Base-by-base conservation (phyloP, 108 stramenopile genomes). In the Stephanodiscus triporus region DNA sequence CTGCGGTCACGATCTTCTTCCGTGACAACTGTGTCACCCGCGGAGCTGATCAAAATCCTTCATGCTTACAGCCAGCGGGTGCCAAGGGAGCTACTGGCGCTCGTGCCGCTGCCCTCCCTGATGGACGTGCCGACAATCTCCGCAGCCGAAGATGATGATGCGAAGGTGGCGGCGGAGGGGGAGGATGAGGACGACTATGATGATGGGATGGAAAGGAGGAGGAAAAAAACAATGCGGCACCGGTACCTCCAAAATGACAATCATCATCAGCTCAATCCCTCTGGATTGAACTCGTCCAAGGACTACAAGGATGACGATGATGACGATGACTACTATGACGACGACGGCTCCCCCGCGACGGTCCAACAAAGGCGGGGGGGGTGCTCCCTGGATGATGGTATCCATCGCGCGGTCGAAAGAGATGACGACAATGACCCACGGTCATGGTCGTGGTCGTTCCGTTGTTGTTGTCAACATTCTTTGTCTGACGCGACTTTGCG, bases 251-350 rank as follows among this genome's bases (percentile, higher is more conserved):
- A 40, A 11, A 40, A 40, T 40, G 1, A 9, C n/a, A n/a, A n/a
- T 40, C 40, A 11, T 40, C 40, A 11, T 8, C 40, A 11, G 27
- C 24, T 1, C 40, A 0, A 40, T 40, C 40, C 40, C 9, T 67
- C 65, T 0, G 17, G 50, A 1, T 70, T 54, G 4, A 40, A 70
- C 14, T 55, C 69, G 13, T 70, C 69, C 19, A 2, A 68, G 1
- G 65, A 67, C 0, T 65, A 66, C 22, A 16, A 66, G 11, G 47
- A 20, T 1, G 45, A 53, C 59, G 24, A 76, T 37, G 20, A 42
- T 47, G 45, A 62, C 13, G 29, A 24, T n/a, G n/a, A n/a, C n/a
- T n/a, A n/a, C n/a, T n/a, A n/a, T n/a, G n/a, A n/a, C n/a, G n/a
- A n/a, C n/a, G n/a, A n/a, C n/a, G n/a, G n/a, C n/a, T n/a, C n/a